A percentile compares a stretch with the other conserved stretches of the same genome.
Evolutionary conservation across 495 filamentous ascomycete genomes (phyloP).

Genomic region (Platismatia glauca): DNA sequence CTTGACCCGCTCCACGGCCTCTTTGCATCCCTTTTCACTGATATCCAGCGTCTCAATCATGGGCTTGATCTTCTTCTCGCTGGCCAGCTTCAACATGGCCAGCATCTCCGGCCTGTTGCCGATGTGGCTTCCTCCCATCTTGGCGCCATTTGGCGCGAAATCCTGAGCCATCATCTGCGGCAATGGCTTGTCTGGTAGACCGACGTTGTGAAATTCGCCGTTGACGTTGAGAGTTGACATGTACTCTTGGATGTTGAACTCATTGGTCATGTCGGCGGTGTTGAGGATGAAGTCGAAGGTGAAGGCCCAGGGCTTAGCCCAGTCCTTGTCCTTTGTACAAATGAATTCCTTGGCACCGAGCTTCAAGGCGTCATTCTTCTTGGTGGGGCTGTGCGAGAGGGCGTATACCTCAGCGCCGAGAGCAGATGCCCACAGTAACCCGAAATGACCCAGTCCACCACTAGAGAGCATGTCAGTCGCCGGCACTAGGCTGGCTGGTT

Average conservation of each 20-base stretch:
- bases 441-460: constrained; percentile 70
- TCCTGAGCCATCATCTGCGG: constrained; percentile 67
- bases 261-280: constrained; percentile 57
- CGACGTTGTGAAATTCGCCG: constrained; percentile 73
- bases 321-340: constrained; percentile 55
- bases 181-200: constrained; percentile 72
- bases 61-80: constrained; percentile 68
- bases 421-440: constrained; percentile 60
- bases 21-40: constrained; percentile 56
- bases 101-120: constrained; percentile 73
- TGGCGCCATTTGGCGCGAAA: constrained; percentile 65
- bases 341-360: constrained; percentile 71
- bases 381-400: constrained; percentile 57
- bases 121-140: constrained; percentile 74
- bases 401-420: constrained; percentile 63
- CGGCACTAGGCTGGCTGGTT: neutral
- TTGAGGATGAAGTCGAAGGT: constrained; percentile 70
- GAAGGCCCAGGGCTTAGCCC: constrained; percentile 50
- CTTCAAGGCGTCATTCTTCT: constrained; percentile 57
- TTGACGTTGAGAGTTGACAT: constrained; percentile 74
- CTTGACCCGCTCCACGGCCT: constrained; percentile 57
- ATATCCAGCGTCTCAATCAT: constrained; percentile 76
- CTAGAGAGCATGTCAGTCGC: constrained; percentile 5
- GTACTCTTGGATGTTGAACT: constrained; percentile 62
- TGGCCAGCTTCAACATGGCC: constrained; percentile 73